A percentile compares a stretch with the other conserved stretches of the same genome.
These are phyloP conservation scores for Rhynchospora pubera DNA, from an alignment of 176 grass and related monocot species.

Conservation along the genomic window DNA sequence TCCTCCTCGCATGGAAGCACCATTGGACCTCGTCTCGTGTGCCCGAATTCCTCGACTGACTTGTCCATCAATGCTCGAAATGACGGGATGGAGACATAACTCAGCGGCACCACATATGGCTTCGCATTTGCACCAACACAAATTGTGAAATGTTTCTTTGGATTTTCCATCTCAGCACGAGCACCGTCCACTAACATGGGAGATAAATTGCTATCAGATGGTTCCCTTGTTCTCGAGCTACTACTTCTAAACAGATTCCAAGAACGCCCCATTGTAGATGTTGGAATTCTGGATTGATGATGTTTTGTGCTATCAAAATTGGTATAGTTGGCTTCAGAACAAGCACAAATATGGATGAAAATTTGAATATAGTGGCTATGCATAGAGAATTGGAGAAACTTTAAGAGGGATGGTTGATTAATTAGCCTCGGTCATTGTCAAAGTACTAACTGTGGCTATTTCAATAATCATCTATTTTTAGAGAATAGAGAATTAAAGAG, in stretches of 20 bases:
- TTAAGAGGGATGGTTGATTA: not conserved
- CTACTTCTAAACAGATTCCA: not conserved
- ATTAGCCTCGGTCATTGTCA: not conserved
- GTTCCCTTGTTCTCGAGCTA: not conserved
- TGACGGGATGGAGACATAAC: not conserved
- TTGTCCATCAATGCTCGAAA: conserved; percentile 10
- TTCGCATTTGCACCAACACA: not conserved
- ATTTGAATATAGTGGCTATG: not conserved
- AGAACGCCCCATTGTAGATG: not conserved
- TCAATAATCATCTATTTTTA: not conserved
- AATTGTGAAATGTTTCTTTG: not conserved
- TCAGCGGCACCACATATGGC: conserved; percentile 7
- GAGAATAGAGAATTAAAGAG: not conserved
- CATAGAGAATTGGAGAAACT: not conserved
- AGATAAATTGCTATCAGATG: not conserved
- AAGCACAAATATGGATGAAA: not conserved
- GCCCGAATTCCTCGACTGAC: not conserved
- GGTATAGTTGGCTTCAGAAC: not conserved
- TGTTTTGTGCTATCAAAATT: not conserved
- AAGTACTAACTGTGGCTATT: not conserved
- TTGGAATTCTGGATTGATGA: not conserved
- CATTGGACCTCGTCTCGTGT: not conserved
- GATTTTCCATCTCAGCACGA: conserved; percentile 5
- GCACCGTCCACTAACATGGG: not conserved
- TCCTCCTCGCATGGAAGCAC: not conserved